A percentile compares a stretch with the other conserved stretches of the same genome.
phyloP scores from a whole-genome alignment of 1,139 yeast species.

The Protomyces gravidus region DNA sequence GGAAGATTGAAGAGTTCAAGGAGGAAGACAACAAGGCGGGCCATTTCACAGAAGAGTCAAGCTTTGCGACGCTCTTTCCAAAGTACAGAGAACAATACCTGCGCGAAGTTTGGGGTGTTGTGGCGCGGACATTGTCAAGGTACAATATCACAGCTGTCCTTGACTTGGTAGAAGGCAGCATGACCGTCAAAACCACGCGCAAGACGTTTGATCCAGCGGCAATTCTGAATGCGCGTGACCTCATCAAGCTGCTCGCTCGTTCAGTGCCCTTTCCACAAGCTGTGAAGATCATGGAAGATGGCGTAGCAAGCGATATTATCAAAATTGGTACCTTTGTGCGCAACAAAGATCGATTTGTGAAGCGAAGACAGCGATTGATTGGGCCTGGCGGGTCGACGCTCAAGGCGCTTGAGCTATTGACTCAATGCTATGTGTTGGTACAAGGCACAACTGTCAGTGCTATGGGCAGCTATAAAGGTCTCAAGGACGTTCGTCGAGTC shows the following conservation, averaged over 20 bases:
- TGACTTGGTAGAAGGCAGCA: conserved; percentile 91
- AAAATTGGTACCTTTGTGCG: conserved; percentile 86
- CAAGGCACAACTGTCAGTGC: conserved; percentile 97
- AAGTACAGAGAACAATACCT: conserved; percentile 91
- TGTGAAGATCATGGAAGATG: conserved; percentile 75
- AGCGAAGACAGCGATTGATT: conserved; percentile 90
- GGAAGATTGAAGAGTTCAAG: conserved; percentile 84
- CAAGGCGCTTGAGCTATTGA: conserved; percentile 86
- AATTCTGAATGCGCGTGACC: conserved; percentile 88
- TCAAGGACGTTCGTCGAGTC: conserved; percentile 85
- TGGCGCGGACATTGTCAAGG: conserved; percentile 69
- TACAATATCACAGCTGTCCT: conserved; percentile 74
- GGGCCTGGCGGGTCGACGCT: conserved; percentile 97
- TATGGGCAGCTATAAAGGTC: conserved; percentile 94
- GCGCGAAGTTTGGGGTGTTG: conserved; percentile 89
- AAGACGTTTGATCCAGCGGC: conserved; percentile 95
- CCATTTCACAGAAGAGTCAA: conserved; percentile 83
- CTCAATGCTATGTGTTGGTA: conserved; percentile 88
- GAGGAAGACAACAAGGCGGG: conserved; percentile 88
- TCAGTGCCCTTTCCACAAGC: conserved; percentile 93
- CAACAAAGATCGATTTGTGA: conserved; percentile 88
- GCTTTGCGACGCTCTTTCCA: conserved; percentile 92
- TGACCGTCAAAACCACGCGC: conserved; percentile 93
- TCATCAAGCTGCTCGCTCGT: conserved; percentile 87
- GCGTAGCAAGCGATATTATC: conserved; percentile 85